A percentile compares a stretch with the other conserved stretches of the same genome.
These are phyloP conservation scores for Oryza australiensis DNA, from an alignment of 176 grass and related monocot genomes.

Conservation along the genomic window DNA sequence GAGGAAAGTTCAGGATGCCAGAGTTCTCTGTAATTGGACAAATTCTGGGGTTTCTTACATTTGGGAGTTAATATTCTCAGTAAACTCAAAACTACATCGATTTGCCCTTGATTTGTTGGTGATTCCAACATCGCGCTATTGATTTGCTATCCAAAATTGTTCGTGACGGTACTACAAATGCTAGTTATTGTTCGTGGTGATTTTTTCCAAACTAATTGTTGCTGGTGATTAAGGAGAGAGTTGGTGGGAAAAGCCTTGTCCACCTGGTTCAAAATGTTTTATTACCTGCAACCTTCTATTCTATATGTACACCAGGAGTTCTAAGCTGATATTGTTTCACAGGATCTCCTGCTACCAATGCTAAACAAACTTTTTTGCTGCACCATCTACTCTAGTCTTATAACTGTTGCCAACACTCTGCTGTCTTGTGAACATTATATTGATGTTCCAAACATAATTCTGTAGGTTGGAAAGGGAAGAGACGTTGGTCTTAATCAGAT, in stretches of 20 bases:
- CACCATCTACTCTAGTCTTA: slow-evolving; percentile 2
- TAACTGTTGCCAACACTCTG: not conserved
- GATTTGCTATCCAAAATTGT: not conserved
- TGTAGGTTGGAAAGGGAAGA: slow-evolving; percentile 92
- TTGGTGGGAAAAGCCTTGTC: not conserved
- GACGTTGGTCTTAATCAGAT: slow-evolving; percentile 96
- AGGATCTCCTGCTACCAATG: not conserved
- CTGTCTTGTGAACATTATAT: not conserved
- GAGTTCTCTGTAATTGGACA: not conserved
- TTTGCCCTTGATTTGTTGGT: not conserved
- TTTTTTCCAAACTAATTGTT: not conserved
- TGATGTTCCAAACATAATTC: slow-evolving; percentile 29
- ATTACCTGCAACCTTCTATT: not conserved
- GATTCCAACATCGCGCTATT: not conserved
- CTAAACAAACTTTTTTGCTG: not conserved
- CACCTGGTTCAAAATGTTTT: not conserved
- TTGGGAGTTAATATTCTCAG: no score
- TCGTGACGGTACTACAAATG: not conserved
- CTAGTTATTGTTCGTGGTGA: not conserved
- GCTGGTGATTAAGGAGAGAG: slow-evolving; percentile 4
- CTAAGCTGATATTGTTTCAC: not conserved
- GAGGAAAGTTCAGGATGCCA: not conserved
- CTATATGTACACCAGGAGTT: not conserved
- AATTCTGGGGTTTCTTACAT: not conserved
- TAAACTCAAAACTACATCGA: not conserved